phyloP scores from a whole-genome alignment of 495 filamentous ascomycete species.

The Aspergillus baeticus region DNA sequence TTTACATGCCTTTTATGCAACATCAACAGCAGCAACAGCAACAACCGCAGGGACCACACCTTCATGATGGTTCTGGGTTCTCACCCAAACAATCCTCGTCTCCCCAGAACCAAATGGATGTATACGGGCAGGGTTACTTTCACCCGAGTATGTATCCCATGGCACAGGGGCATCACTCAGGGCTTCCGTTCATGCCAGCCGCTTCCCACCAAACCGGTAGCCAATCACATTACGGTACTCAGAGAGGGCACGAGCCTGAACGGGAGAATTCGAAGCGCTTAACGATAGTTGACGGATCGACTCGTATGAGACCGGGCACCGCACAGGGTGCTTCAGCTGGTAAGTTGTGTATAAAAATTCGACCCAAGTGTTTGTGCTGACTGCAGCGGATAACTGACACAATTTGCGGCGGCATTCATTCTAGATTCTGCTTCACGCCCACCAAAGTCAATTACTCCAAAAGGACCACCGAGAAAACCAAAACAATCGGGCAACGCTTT shows the following conservation, averaged over 20 bases:
- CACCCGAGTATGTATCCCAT: constrained; percentile 22
- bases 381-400: not conserved
- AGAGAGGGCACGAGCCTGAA: constrained; percentile 2
- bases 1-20: constrained; percentile 32
- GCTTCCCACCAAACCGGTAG: constrained; percentile 7
- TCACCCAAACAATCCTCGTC: constrained; percentile 26
- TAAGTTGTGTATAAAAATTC: constrained; percentile 17
- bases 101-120: constrained; percentile 22
- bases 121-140: constrained; percentile 31
- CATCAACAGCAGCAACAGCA: constrained; percentile 23
- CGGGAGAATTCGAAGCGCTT: constrained; percentile 23
- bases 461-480: constrained; percentile 86
- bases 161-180: constrained; percentile 19
- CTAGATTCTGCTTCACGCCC: constrained; percentile 21
- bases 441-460: constrained; percentile 17
- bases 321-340: constrained; percentile 22
- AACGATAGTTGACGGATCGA: constrained; percentile 47
- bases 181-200: constrained; percentile 6
- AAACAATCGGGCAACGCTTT: constrained; percentile 91
- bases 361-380: not conserved
- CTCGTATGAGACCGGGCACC: constrained; percentile 25
- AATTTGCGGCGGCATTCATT: constrained; percentile 4
- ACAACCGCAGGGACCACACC: constrained; percentile 2
- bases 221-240: not conserved
- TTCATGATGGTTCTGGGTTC: constrained; percentile 30